Conservation (phyloP, 257 asterid genomes). For the Solanum peruvianum region DNA sequence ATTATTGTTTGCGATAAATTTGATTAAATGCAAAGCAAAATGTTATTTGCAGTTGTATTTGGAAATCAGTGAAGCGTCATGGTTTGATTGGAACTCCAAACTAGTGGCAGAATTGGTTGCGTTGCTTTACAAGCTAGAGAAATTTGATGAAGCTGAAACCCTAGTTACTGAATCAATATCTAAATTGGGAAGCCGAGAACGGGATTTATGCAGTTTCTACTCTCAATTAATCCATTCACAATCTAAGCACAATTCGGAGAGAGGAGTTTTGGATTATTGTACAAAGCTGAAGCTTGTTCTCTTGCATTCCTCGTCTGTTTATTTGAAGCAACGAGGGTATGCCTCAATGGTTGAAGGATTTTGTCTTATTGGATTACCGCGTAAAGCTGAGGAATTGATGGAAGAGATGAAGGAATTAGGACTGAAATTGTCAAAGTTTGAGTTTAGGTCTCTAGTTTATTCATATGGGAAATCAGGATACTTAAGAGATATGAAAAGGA, state of each 20-base stretch:
- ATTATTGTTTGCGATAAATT: not conserved
- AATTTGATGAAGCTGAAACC: conserved; percentile 34
- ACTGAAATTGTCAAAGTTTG: conserved; percentile 44
- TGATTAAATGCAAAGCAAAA: not conserved
- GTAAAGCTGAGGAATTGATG: conserved; percentile 44
- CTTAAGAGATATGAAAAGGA: conserved; percentile 69
- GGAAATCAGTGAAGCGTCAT: conserved; percentile 46
- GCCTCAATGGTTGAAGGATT: conserved; percentile 49
- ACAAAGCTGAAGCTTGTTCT: conserved; percentile 26
- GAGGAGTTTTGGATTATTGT: conserved; percentile 33
- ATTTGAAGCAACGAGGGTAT: conserved; percentile 49
- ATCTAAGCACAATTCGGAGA: conserved; percentile 36
- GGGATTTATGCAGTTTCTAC: conserved; percentile 55
- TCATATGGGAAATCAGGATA: conserved; percentile 67
- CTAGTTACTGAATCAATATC: conserved; percentile 33
- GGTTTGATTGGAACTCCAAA: conserved; percentile 91
- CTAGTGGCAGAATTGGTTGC: conserved; percentile 68
- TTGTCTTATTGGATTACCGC: conserved; percentile 53
- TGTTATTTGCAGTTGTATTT: conserved; percentile 49
- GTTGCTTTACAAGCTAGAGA: conserved; percentile 30
- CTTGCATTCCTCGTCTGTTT: conserved; percentile 35
- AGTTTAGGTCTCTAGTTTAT: conserved; percentile 44
- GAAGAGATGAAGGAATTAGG: conserved; percentile 56
- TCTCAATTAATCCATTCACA: conserved; percentile 42
- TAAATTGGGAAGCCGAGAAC: conserved; percentile 34